A percentile compares a stretch with the other conserved stretches of the same genome.
Evolutionary conservation across 2,329 filamentous ascomycete species (phyloP).

Genomic region (Sarocladium strictum): DNA sequence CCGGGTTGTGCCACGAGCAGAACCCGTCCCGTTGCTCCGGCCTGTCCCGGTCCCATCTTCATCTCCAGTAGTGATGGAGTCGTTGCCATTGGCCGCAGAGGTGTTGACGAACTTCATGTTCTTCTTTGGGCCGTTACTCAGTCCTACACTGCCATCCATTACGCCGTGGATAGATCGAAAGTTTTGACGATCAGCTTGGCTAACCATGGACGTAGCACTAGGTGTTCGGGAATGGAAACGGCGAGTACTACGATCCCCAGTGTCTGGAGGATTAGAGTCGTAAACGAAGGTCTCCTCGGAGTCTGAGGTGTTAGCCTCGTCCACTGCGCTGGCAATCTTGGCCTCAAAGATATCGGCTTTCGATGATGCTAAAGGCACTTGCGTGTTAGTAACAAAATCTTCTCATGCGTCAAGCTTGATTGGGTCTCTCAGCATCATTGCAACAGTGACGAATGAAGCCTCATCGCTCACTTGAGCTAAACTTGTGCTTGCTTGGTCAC

Average conservation of each 20-base stretch:
- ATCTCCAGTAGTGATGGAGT: constrained; percentile 50
- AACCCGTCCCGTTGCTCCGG: constrained; percentile 51
- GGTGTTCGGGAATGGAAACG: constrained; percentile 91
- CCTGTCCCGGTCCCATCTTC: constrained; percentile 60
- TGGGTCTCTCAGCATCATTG: not conserved
- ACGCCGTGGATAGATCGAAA: constrained; percentile 62
- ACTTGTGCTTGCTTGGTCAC: not conserved
- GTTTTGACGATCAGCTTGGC: constrained; percentile 56
- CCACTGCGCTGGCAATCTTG: constrained; percentile 90
- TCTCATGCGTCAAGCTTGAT: not conserved
- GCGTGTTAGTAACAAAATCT: constrained; percentile 2
- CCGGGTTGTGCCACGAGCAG: constrained; percentile 59
- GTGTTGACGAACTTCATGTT: constrained; percentile 95
- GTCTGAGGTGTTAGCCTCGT: constrained; percentile 93
- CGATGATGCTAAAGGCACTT: constrained; percentile 60
- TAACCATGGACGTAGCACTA: constrained; percentile 79
- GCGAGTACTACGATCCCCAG: constrained; percentile 50
- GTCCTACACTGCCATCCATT: constrained; percentile 49
- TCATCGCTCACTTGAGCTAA: too few species aligned
- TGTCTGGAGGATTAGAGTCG: constrained; percentile 86
- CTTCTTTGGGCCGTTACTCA: constrained; percentile 55
- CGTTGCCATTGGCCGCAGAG: constrained; percentile 55
- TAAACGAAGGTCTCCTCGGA: constrained; percentile 99
- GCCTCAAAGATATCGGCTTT: constrained; percentile 98
- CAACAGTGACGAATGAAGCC: not conserved